phyloP scores from a whole-genome alignment of 306 rosid genomes.

The Corylus heterophylla region DNA sequence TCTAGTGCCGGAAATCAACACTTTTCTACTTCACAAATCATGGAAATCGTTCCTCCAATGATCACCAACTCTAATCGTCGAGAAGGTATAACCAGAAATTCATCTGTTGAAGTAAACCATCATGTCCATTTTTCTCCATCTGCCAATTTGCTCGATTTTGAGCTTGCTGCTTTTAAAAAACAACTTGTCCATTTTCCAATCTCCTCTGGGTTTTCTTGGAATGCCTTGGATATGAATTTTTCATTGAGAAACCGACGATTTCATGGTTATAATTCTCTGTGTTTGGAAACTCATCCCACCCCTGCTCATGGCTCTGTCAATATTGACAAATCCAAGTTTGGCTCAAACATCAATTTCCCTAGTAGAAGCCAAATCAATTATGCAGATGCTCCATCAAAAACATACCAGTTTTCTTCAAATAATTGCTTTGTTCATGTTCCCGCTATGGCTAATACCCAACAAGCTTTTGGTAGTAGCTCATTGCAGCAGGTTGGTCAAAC shows the following conservation, averaged over 20 bases:
- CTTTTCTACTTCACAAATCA: background rate
- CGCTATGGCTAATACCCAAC: background rate
- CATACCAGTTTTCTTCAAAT: background rate
- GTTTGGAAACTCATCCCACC: background rate
- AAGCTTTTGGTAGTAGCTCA: background rate
- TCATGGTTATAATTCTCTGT: background rate
- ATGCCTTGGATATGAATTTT: background rate
- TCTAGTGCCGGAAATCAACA: background rate
- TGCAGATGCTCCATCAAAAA: background rate
- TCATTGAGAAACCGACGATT: background rate
- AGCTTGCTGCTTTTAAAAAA: background rate
- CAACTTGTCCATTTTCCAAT: background rate
- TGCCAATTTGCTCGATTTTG: background rate
- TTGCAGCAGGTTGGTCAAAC: background rate
- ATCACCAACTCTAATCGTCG: background rate
- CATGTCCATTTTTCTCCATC: background rate
- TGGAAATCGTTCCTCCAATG: constrained; percentile 7
- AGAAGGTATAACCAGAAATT: background rate
- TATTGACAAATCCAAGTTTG: background rate
- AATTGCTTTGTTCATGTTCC: background rate
- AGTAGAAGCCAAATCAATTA: background rate
- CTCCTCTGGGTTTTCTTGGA: background rate
- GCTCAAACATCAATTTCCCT: too few relatives aligned
- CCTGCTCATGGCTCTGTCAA: background rate
- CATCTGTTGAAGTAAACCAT: background rate